Base-by-base conservation (phyloP, 768 basidiomycete species). In the Ramaria sp. region DNA sequence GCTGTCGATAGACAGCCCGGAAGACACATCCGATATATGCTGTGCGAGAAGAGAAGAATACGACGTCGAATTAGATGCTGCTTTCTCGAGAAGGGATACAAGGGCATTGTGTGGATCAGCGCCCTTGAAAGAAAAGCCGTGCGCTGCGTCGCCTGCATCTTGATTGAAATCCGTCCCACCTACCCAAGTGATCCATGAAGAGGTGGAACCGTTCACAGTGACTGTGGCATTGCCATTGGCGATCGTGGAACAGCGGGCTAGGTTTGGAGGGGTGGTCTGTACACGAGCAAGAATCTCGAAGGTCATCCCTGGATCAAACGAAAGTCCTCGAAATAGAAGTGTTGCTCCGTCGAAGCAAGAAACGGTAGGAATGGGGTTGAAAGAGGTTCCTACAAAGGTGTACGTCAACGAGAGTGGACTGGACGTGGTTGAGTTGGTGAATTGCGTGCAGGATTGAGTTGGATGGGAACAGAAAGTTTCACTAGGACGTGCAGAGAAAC, bases 151-250 rank as follows among this genome's bases (percentile, higher is more conserved):
- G 31, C 86, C 86, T 0, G 84, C 80, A 60, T 78, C 67, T 67
- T 81, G 78, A 59, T 79, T 72, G 64, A 82, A 88, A 48, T 87
- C 76, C 15, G 87, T 88, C 30, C 75, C 84, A n/a, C 85, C 86
- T 17, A 81, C 78, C 84, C 85, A 88, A 7, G 79, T 78, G 61
- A 87, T 68, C 82, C 80, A 85, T 0, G 81, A 73, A 58, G 82
- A 80, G 1, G 70, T 69, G 27, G 77, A 71, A 19, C 71, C 67
- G 1, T 66, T 60, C 20, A 66, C 69, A 7, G 64, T 66, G 13
- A 88, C 72, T 15, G 53, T 54, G 11, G 53, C 53, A 1, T 77
- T 77, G 22, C 76, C 75, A 10, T 64, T 64, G 24, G 62, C 41
- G 11, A 65, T 48, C 0, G 65, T 47, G n/a, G 66, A 59, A 57